phyloP scores from a whole-genome alignment of 2,329 filamentous ascomycete genomes.

The Coccinonectria pachysandricola region DNA sequence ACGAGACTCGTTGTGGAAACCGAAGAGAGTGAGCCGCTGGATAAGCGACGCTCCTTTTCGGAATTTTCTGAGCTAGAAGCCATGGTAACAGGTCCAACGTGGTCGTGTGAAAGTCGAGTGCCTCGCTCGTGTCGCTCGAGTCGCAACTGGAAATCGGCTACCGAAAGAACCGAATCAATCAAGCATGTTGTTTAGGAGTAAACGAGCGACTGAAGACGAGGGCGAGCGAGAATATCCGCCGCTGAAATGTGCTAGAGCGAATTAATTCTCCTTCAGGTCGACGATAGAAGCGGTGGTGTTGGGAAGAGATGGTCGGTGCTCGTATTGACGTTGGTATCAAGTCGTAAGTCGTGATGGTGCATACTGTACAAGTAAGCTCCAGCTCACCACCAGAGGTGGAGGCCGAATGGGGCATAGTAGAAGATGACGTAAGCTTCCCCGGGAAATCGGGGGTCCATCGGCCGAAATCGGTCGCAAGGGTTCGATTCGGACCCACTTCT shows the following conservation, averaged over 20 bases:
- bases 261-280: neutral
- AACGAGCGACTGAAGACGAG: neutral
- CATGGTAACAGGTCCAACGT: constrained; percentile 6
- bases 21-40: constrained; percentile 56
- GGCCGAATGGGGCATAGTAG: too few relatives aligned
- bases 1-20: constrained; percentile 77
- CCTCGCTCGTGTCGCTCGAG: constrained; percentile 1
- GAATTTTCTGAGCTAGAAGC: constrained; percentile 10
- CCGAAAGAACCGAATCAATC: constrained; percentile 1
- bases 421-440: too few relatives aligned
- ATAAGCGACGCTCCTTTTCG: constrained; percentile 20
- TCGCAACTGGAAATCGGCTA: constrained; percentile 4
- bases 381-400: too few relatives aligned
- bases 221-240: neutral
- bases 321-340: too few relatives aligned
- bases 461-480: too few relatives aligned
- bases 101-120: constrained; percentile 1
- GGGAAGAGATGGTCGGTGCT: too few relatives aligned
- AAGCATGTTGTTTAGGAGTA: neutral
- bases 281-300: constrained; percentile 1
- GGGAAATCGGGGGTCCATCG: too few relatives aligned
- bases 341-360: too few relatives aligned
- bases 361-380: too few relatives aligned
- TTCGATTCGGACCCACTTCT: too few relatives aligned
- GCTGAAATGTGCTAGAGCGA: too few relatives aligned